Percentiles rank a stretch among this genome's conserved stretches.
phyloP scores from a whole-genome alignment of 441 rosid genomes.

The Gossypium davidsonii region DNA sequence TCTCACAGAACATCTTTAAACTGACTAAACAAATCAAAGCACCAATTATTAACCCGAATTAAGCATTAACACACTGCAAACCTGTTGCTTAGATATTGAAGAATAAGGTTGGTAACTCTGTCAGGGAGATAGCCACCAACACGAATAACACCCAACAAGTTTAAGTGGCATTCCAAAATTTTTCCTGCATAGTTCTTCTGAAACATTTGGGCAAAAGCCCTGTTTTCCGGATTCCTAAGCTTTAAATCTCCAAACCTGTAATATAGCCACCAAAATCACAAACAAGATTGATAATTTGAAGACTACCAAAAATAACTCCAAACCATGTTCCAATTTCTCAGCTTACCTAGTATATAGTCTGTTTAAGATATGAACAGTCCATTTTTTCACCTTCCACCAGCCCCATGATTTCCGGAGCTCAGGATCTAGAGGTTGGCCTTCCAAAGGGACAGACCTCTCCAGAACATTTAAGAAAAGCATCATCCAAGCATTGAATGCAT shows the following conservation, averaged over 20 bases:
- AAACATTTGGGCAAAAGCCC: conserved; percentile 86
- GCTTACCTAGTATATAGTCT: conserved; percentile 84
- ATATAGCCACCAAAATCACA: conserved; percentile 4
- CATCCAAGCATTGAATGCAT: conserved; percentile 93
- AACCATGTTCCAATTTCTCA: background rate
- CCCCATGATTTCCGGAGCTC: conserved; percentile 96
- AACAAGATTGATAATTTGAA: background rate
- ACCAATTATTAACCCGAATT: background rate
- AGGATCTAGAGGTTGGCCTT: conserved; percentile 87
- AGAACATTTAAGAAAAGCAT: conserved; percentile 71
- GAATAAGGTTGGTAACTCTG: conserved; percentile 88
- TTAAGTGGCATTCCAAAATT: conserved; percentile 88
- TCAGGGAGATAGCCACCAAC: conserved; percentile 92
- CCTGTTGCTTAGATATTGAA: conserved; percentile 96
- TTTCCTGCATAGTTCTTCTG: conserved; percentile 89
- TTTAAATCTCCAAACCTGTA: conserved; percentile 93
- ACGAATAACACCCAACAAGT: conserved; percentile 68
- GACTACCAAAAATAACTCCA: background rate
- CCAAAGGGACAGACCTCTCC: conserved; percentile 85
- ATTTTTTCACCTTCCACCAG: conserved; percentile 99
- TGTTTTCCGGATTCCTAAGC: conserved; percentile 81
- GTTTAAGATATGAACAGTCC: conserved; percentile 93
- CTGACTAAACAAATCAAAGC: background rate
- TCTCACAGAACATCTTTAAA: background rate
- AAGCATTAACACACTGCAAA: conserved; percentile 18